Evolutionary conservation across 2,329 filamentous ascomycete genomes (phyloP).

Genomic region (Phaeomoniella chlamydospora): DNA sequence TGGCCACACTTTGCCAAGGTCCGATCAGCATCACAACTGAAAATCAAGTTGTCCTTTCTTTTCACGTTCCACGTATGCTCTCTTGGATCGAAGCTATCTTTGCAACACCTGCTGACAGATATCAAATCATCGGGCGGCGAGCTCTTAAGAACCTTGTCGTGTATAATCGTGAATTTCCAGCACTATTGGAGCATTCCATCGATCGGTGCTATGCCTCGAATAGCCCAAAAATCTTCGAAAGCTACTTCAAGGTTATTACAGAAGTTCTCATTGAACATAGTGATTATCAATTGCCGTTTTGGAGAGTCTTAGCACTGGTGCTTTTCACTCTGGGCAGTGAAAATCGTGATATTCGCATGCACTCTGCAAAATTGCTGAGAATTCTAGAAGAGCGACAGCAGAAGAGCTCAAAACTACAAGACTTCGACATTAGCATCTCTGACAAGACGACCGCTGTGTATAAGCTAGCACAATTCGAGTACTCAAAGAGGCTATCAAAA

Average conservation of each 20-base stretch:
- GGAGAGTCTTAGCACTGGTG: constrained; percentile 77
- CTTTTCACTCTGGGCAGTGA: constrained; percentile 89
- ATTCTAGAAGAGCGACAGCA: constrained; percentile 70
- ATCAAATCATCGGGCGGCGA: constrained; percentile 76
- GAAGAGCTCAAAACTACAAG: constrained; percentile 80
- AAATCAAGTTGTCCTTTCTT: constrained; percentile 73
- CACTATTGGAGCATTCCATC: constrained; percentile 78
- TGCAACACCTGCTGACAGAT: constrained; percentile 76
- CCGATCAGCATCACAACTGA: constrained; percentile 81
- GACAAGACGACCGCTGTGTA: constrained; percentile 98
- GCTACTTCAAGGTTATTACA: constrained; percentile 86
- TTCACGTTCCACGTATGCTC: constrained; percentile 84
- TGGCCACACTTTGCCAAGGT: constrained; percentile 74
- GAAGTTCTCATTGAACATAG: constrained; percentile 71
- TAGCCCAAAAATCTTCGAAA: constrained; percentile 70
- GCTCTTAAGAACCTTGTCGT: constrained; percentile 81
- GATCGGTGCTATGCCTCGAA: constrained; percentile 79
- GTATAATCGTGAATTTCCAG: constrained; percentile 76
- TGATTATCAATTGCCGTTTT: constrained; percentile 76
- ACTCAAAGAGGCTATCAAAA: constrained; percentile 76
- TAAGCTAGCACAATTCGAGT: constrained; percentile 93
- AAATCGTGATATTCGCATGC: constrained; percentile 74
- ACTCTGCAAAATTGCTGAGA: constrained; percentile 68
- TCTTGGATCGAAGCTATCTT: constrained; percentile 95
- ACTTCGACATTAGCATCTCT: constrained; percentile 95